Evolutionary conservation across 108 stramenopile genomes (phyloP), one percentile per base, ranked within the genome.

Genomic region (Cylindrotheca closterium): DNA sequence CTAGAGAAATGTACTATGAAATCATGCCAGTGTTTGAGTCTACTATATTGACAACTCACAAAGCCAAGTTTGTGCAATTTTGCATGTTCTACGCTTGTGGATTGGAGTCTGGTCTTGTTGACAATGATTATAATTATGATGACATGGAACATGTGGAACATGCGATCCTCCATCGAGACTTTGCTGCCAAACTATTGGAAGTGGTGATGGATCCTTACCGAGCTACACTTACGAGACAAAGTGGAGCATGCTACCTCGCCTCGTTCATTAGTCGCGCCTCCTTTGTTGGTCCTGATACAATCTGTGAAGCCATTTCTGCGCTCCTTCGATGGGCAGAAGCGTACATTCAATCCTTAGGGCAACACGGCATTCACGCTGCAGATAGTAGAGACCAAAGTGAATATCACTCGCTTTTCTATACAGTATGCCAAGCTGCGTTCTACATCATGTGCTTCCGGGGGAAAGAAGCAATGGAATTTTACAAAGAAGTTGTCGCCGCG

Each of bases 381-480:
- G 85, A 79, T 56, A 63, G 74, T 7, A 77, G 78, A 49, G 67
- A 75, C 17, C 81, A 83, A 28, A 79, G 88, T 60, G 82, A 84
- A 15, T 47, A 75, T 8, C 96, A 97, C 71, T 80, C 77, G 25
- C 66, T 98, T 0, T 99, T 97, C 63, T 99, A 97, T 66, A 96
- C 94, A 0, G 81, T 92, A 34, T 95, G 94, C 56, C 98, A 99
- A 69, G 87, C 98, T n/a, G 83, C 92, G 3, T 97, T 96, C 66
- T 99, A 99, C 79, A 85, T 97, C 30, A 88, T 99, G 92, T 96
- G 96, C 79, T 99, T 99, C 67, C 86, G 95, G 47, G 96, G 96
- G 12, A 71, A 57, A 5, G 91, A 93, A 34, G 79, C 88, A 18
- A 58, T 95, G 33, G 46, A 70, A 52, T 81, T 75, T 55, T 90